Base-by-base conservation (phyloP, 164 flowering plant species). In the Nymphaea colorata region DNA sequence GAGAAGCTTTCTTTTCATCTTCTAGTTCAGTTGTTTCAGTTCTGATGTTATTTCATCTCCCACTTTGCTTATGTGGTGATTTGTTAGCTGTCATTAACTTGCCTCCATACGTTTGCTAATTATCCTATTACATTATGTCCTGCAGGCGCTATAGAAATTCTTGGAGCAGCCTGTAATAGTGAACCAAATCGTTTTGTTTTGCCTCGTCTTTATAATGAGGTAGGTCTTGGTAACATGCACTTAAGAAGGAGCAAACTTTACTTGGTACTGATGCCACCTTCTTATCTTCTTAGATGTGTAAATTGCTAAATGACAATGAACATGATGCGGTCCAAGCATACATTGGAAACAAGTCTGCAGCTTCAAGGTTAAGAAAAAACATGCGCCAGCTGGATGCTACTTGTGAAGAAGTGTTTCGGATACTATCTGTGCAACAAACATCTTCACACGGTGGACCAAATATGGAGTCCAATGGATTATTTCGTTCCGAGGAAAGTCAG, bases 201-300 rank as follows among this genome's bases (percentile, higher is more conserved):
- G 69, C 76, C 78, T 62, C 71, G 66, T 64, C 84, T 79, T 61
- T 89, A 86, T 75, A 93, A 87, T 69, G 72, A 86, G 88, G 97
- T 86, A 74, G 67, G 10, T 51, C 12, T 43, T 43, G 36, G 61
- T 36, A n/a, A 36, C 36, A 42, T 2, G 53, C 42, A n/a, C 17
- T 43, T 16, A 17, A 17, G 44, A 7, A 43, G 12, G 14, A 41
- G 36, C 6, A 10, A 25, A 64, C 15, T 15, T 55, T 10, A 60
- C 17, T 41, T 18, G 5, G 47, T 65, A 14, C 60, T 7, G 5
- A 8, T 61, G 18, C 4, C 16, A 17, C 8, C 25, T 18, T 64
- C 43, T 64, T 41, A 8, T 36, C 44, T 42, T 64, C 43, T 65
- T 85, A 91, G 94, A 79, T 86, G 80, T 83, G 88, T 80, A 82